A percentile compares a stretch with the other conserved stretches of the same genome.
phyloP scores from a whole-genome alignment of 192 early-diverging fungal genomes.

The Gryganskiella cystojenkinii region DNA sequence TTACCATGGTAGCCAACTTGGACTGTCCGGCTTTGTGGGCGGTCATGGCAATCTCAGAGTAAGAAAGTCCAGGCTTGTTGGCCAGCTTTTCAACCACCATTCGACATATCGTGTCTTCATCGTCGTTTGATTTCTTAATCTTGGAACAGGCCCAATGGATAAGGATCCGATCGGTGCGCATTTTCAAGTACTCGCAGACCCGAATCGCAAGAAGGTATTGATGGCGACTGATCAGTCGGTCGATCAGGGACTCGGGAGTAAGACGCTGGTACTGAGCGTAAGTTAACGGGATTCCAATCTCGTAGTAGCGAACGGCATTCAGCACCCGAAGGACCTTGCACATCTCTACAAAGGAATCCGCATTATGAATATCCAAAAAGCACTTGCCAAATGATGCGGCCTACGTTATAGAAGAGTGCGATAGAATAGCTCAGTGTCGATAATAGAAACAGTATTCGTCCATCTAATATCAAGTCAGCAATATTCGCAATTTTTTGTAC shows the following conservation, averaged over 20 bases:
- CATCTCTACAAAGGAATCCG: conserved; percentile 89
- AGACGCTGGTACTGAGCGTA: conserved; percentile 82
- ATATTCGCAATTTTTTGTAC: conserved; percentile 28
- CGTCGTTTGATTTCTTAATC: conserved; percentile 84
- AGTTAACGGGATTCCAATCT: conserved; percentile 92
- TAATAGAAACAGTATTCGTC: neutral
- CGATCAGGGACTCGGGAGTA: conserved; percentile 84
- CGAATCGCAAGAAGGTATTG: conserved; percentile 88
- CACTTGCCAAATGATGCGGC: conserved; percentile 95
- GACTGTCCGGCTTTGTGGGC: conserved; percentile 88
- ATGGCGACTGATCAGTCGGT: conserved; percentile 85
- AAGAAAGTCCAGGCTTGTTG: conserved; percentile 80
- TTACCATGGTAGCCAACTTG: conserved; percentile 84
- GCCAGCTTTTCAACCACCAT: conserved; percentile 84
- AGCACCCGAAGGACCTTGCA: conserved; percentile 87
- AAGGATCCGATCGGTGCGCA: conserved; percentile 82
- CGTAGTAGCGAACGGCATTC: conserved; percentile 86
- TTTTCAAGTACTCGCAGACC: conserved; percentile 85
- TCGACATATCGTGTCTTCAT: conserved; percentile 88
- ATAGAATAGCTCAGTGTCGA: neutral
- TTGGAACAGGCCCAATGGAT: conserved; percentile 98
- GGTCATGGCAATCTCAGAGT: conserved; percentile 91
- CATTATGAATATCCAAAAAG: conserved; percentile 88
- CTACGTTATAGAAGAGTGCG: conserved; percentile 51
- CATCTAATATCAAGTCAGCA: neutral